Base-by-base conservation (phyloP, 352 stramenopile genomes). In the Globisporangium perplexum region DNA sequence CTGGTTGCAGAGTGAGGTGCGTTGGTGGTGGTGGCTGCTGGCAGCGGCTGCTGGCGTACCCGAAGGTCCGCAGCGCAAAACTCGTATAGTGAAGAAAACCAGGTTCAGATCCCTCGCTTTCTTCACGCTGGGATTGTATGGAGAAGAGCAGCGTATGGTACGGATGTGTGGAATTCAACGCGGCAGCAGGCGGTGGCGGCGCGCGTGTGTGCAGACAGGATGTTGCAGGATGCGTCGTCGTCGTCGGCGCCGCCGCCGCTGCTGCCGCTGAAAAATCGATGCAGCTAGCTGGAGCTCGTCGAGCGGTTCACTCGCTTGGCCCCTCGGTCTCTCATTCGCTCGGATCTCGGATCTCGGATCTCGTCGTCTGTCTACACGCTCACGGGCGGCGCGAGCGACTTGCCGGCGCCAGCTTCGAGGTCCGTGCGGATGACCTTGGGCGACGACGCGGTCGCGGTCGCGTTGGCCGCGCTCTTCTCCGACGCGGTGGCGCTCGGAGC, bases 361-460 rank as follows among this genome's bases (percentile, higher is more conserved):
- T 2, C 5, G 26, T 30, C 26, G 2, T 5, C 3, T 30, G 26
- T 30, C 55, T 83, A 90, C 43, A 91, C 77, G 58, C 76, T 88
- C 47, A 91, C 81, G 18, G 76, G 76, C 36, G 81, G 70, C 47
- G 78, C 74, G 38, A 88, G 57, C 43, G 70, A 67, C 60, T 81
- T 81, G 54, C 65, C 30, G 26, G 5, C 26, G 30, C 30, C 65
- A 7, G 69, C 65, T 57, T 89, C 77, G 43, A 86, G 56, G 62
- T 89, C 78, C 43, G 67, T 81, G 59, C 70, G 72, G 50, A 84
- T 75, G 59, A 82, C 73, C 60, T 80, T 84, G 15, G 77, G 75
- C 35, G 81, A 89, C 8, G 80, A 66, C 31, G 68, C 69, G 7
- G 60, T 57, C 7, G 55, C 53, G 4, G 58, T 69, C 17, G 69